Percentiles rank a stretch among this genome's conserved stretches.
Conservation (phyloP, 192 early-diverging fungal genomes). For the Rhizophagus sp. region DNA sequence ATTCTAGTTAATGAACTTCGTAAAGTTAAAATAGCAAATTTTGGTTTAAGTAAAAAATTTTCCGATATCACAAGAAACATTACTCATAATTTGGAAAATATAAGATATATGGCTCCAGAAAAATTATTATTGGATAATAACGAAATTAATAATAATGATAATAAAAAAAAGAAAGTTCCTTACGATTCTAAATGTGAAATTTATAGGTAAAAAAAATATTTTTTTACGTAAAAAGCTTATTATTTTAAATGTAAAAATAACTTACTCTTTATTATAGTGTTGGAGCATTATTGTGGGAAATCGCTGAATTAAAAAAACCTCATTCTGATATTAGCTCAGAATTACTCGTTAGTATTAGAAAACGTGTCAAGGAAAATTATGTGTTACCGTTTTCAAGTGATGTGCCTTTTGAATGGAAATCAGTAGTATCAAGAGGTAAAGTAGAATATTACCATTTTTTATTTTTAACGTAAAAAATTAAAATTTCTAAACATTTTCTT, state of each 20-base stretch:
- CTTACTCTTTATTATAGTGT: background rate
- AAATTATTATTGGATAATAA: background rate
- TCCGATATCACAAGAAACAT: constrained; percentile 14
- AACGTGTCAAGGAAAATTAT: background rate
- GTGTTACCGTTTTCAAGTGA: background rate
- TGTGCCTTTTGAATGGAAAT: background rate
- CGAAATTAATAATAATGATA: too few species aligned
- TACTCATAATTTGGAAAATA: background rate
- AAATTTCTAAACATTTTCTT: too few species aligned
- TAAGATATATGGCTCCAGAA: constrained; percentile 22
- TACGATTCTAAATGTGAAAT: constrained; percentile 14
- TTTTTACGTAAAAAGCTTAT: too few species aligned
- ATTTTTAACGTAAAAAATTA: too few species aligned
- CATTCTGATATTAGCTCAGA: background rate
- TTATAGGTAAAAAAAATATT: constrained; percentile 5
- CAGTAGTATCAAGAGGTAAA: background rate
- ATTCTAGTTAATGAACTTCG: background rate
- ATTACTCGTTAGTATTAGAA: background rate
- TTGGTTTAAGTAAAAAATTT: background rate
- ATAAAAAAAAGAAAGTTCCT: background rate
- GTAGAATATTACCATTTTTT: too few species aligned
- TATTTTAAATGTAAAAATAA: background rate
- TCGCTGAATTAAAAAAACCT: constrained; percentile 4
- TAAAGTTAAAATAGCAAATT: constrained; percentile 19
- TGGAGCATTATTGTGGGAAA: constrained; percentile 20